Evolutionary conservation across 1,139 yeast species (phyloP), one percentile per base, ranked within the genome.

Genomic region (Sugiyamaella xylanicola): DNA sequence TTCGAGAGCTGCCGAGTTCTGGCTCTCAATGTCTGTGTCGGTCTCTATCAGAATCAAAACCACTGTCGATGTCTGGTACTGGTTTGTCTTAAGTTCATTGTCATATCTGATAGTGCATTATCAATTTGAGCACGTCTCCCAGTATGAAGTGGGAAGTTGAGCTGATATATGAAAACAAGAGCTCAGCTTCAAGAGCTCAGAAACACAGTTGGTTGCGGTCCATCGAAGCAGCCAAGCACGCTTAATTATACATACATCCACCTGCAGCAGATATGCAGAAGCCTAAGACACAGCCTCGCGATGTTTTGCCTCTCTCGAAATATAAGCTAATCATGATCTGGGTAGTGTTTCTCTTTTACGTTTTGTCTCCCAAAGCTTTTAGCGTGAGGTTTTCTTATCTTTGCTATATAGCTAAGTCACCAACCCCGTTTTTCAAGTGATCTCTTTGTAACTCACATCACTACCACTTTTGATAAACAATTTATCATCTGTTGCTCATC

Each of bases 221-320:
- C n/a, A n/a, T n/a, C n/a, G n/a, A n/a, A n/a, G n/a, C 15, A n/a
- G 37, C 13, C 37, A 8, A 32, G 29, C 15, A 32, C 37, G 15
- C 37, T 32, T 32, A 32, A 32, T 32, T 32, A 32, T 32, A 32
- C 37, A n/a, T 32, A 32, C 37, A 13, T 32, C 29, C 15, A 32
- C 15, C 37, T 32, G 37, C 37, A 25, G 32, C 32, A 25, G n/a
- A 25, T 25, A 32, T 32, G 37, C 37, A 32, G 15, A 8, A 32
- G 15, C 15, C 37, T 32, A 32, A 32, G 37, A 32, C 37, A 32
- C 37, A 32, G 37, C 37, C 37, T 32, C 37, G 37, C 37, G 37
- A 32, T 32, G 37, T 32, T 32, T 32, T 32, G 37, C 37, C 37
- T 32, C 37, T 32, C 37, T 11, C 15, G 37, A 32, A n/a, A 32